Conservation (phyloP, 2,329 filamentous ascomycete genomes). For the Rachicladosporium sp. region DNA sequence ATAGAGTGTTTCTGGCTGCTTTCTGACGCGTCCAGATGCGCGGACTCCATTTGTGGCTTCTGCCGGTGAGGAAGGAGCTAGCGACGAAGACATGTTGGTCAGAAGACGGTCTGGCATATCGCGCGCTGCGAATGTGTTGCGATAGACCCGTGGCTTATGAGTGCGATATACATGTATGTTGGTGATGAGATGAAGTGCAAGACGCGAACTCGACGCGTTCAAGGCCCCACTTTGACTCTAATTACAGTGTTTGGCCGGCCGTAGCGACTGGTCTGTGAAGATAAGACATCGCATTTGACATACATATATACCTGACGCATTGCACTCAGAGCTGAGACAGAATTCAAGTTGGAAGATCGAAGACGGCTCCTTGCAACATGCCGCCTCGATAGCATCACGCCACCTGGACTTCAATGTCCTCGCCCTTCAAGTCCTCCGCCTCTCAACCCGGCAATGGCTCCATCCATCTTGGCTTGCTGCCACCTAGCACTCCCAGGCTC, state of each 20-base stretch:
- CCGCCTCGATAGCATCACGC: slow-evolving; percentile 9
- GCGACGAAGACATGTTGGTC: slow-evolving; percentile 10
- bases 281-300: too few relatives aligned
- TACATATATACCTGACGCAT: too few relatives aligned
- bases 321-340: too few relatives aligned
- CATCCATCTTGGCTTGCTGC: slow-evolving; percentile 61
- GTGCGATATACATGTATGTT: too few relatives aligned
- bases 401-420: slow-evolving; percentile 27
- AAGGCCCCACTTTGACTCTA: too few relatives aligned
- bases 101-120: slow-evolving; percentile 10
- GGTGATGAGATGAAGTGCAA: too few relatives aligned
- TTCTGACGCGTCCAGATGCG: slow-evolving; percentile 44
- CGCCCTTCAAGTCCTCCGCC: slow-evolving; percentile 65
- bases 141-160: too few relatives aligned
- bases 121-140: neutral
- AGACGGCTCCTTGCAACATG: slow-evolving; percentile 7
- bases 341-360: neutral
- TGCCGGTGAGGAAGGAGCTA: slow-evolving; percentile 4
- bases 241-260: too few relatives aligned
- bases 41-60: slow-evolving; percentile 43
- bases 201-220: too few relatives aligned
- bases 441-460: slow-evolving; percentile 66
- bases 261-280: too few relatives aligned
- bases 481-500: slow-evolving; percentile 58
- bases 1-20: slow-evolving; percentile 20